A percentile compares a stretch with the other conserved stretches of the same genome.
Evolutionary conservation across 2,329 filamentous ascomycete genomes (phyloP).

Genomic region (Aspergillus uvarum): DNA sequence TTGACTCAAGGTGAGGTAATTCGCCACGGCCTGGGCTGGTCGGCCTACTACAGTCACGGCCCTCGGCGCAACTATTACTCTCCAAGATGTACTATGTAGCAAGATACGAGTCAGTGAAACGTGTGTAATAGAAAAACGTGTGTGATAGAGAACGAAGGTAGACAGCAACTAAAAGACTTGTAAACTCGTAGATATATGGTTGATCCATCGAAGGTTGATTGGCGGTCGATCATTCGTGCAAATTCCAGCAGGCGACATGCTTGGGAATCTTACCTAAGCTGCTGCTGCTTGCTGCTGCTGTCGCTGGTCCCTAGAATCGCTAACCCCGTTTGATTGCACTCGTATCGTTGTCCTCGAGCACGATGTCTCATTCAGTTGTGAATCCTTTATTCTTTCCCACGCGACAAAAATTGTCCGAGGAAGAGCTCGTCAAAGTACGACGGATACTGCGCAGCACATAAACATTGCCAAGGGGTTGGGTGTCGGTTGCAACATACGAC

Average conservation of each 20-base stretch:
- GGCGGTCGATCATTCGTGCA: too few species aligned
- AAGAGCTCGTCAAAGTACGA: not conserved
- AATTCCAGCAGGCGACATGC: not conserved
- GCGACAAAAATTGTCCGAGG: not conserved
- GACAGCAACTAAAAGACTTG: too few species aligned
- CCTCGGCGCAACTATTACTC: not conserved
- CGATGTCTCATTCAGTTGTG: not conserved
- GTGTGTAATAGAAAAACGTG: not conserved
- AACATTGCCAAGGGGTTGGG: not conserved
- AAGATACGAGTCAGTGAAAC: not conserved
- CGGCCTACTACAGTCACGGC: not conserved
- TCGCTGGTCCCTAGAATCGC: not conserved
- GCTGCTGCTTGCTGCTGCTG: not conserved
- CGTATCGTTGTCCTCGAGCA: not conserved
- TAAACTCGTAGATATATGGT: not conserved
- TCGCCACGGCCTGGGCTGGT: slow-evolving; percentile 5
- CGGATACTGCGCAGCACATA: not conserved
- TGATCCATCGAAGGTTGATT: not conserved
- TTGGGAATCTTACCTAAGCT: not conserved
- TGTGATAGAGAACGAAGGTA: not conserved
- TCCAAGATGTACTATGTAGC: not conserved
- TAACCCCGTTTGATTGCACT: not conserved
- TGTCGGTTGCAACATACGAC: not conserved
- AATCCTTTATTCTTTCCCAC: not conserved
- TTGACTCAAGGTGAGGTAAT: slow-evolving; percentile 4